Evolutionary conservation across 2,329 filamentous ascomycete genomes (phyloP).

Genomic region (Cladosporium austrohemisphaericum): DNA sequence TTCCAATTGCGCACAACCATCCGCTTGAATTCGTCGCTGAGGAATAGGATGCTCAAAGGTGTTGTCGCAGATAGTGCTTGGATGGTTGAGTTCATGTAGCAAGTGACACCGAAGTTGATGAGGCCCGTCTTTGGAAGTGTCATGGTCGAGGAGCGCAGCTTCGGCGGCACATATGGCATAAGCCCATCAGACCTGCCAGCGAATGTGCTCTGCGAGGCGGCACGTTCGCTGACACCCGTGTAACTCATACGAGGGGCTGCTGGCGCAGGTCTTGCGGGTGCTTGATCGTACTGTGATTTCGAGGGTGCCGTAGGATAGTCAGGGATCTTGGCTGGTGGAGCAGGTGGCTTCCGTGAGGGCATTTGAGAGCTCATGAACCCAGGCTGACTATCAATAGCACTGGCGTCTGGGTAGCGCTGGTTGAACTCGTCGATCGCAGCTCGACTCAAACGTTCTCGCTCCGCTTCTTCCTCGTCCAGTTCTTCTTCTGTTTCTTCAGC

Average conservation of each 20-base stretch:
- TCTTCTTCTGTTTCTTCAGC: slow-evolving; percentile 43
- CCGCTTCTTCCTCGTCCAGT: slow-evolving; percentile 38
- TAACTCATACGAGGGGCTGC: slow-evolving; percentile 65
- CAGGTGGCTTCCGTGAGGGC: slow-evolving; percentile 33
- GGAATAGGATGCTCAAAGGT: slow-evolving; percentile 60
- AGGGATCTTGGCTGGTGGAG: slow-evolving; percentile 25
- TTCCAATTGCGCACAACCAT: slow-evolving; percentile 62
- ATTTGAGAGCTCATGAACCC: slow-evolving; percentile 49
- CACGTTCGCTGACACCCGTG: slow-evolving; percentile 68
- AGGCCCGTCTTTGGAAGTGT: slow-evolving; percentile 67
- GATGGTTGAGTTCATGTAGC: slow-evolving; percentile 88
- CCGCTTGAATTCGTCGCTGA: slow-evolving; percentile 57
- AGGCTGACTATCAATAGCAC: slow-evolving; percentile 48
- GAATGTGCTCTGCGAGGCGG: slow-evolving; percentile 31
- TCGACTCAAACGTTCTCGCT: slow-evolving; percentile 8
- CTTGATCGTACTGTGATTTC: slow-evolving; percentile 50
- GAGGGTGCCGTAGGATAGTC: slow-evolving; percentile 31
- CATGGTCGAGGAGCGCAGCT: slow-evolving; percentile 40
- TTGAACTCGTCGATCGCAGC: slow-evolving; percentile 72
- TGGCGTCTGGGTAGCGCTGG: slow-evolving; percentile 71
- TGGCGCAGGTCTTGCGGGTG: slow-evolving; percentile 57
- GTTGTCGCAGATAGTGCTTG: slow-evolving; percentile 76
- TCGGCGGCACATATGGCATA: slow-evolving; percentile 44
- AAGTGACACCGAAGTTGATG: slow-evolving; percentile 75
- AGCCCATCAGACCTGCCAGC: slow-evolving; percentile 36